phyloP scores from a whole-genome alignment of 2,329 filamentous ascomycete species.

The Pseudogymnoascus pannorum region DNA sequence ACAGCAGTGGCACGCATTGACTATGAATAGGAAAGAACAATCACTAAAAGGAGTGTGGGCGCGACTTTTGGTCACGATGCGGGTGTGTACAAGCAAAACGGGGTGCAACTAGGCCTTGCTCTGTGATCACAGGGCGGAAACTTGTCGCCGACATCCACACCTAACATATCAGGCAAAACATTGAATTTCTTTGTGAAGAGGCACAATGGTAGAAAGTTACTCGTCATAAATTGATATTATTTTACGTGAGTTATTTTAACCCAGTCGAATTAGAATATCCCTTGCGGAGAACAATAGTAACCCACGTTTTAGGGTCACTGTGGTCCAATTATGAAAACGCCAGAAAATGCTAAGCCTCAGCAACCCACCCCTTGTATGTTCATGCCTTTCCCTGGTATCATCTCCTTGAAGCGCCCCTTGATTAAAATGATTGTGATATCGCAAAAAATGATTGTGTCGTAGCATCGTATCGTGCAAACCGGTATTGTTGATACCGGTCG shows the following conservation, averaged over 20 bases:
- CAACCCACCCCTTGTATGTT: neutral
- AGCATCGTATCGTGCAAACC: neutral
- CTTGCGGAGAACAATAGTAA: neutral
- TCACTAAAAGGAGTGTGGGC: slow-evolving; percentile 5
- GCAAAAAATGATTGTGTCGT: slow-evolving; percentile 6
- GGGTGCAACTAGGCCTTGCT: slow-evolving; percentile 1
- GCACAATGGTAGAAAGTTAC: neutral
- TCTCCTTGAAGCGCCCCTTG: neutral
- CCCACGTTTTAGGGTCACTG: neutral
- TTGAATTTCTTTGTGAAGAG: neutral
- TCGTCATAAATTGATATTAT: slow-evolving; percentile 5
- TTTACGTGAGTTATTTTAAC: slow-evolving; percentile 3
- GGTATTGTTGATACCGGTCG: neutral
- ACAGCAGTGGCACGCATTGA: slow-evolving; percentile 8
- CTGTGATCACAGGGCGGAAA: neutral
- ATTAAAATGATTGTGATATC: slow-evolving; percentile 9
- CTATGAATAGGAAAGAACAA: slow-evolving; percentile 8
- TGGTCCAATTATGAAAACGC: neutral
- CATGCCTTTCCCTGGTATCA: slow-evolving; percentile 1
- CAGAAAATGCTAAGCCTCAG: slow-evolving; percentile 2
- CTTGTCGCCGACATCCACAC: neutral
- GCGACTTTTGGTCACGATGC: slow-evolving; percentile 3
- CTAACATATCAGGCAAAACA: neutral
- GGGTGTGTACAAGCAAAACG: neutral
- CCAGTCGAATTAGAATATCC: neutral